A percentile compares a stretch with the other conserved stretches of the same genome.
Conservation (phyloP, 1,284 basidiomycete genomes). For the Gymnopus androsaceus region DNA sequence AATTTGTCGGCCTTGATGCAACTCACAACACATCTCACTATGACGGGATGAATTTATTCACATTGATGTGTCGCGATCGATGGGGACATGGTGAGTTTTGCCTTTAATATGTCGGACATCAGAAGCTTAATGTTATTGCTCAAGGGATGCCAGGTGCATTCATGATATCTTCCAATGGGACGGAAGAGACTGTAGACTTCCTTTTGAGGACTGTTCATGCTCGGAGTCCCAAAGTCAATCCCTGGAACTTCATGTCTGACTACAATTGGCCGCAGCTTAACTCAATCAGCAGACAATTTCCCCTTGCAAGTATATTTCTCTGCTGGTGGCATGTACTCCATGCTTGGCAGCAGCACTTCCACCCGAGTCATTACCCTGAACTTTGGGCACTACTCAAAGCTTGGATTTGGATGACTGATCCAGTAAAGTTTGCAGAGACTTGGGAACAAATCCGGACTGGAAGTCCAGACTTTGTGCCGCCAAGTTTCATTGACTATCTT, state of each 20-base stretch:
- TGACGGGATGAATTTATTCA: conserved; percentile 18
- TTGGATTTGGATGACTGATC: conserved; percentile 18
- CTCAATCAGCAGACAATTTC: not conserved
- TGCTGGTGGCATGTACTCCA: conserved; percentile 29
- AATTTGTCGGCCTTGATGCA: conserved; percentile 21
- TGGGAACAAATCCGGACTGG: conserved; percentile 9
- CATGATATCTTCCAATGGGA: conserved; percentile 25
- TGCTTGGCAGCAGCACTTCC: conserved; percentile 23
- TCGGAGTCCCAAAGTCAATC: conserved; percentile 10
- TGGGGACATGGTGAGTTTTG: conserved; percentile 26
- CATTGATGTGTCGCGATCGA: conserved; percentile 20
- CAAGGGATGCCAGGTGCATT: conserved; percentile 27
- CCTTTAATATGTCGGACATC: no score
- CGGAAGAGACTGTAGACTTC: conserved; percentile 19
- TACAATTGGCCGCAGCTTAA: conserved; percentile 11
- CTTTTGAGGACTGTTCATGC: conserved; percentile 15
- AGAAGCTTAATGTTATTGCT: no score
- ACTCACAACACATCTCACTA: conserved; percentile 26
- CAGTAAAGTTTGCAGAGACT: conserved; percentile 16
- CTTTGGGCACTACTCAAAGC: conserved; percentile 20
- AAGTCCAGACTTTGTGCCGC: no score
- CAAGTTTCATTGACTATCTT: no score
- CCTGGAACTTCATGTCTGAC: conserved; percentile 21
- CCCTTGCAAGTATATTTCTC: conserved; percentile 9
- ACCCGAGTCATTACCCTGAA: conserved; percentile 11